Base-by-base conservation (phyloP, 2,329 filamentous ascomycete genomes). In the Ophiostoma triangulosporum region DNA sequence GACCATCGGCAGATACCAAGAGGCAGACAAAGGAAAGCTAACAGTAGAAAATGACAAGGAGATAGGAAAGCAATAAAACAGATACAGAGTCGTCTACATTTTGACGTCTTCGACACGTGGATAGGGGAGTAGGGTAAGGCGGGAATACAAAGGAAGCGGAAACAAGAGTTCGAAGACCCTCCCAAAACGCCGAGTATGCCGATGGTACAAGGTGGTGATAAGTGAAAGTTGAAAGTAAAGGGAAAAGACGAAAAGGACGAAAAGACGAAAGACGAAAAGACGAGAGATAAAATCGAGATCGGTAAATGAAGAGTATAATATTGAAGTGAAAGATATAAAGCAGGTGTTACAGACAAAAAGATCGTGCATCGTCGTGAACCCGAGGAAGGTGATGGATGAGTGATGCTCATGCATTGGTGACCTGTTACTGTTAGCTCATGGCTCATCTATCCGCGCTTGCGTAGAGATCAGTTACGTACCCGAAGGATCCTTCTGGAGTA, bases 401-500 rank as follows among this genome's bases (percentile, higher is more conserved):
- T 56, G 62, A 31, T 26, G 38, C 64, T 78, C 69, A 80, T 67
- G 76, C 77, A 62, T 80, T 80, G 68, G 76, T 80, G 56, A 80
- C 43, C 43, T 46, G 26, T 11, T n/a, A 7, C 7, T 43, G 36
- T 26, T 38, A 51, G 53, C 9, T 31, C n/a, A n/a, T n/a, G n/a
- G n/a, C n/a, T n/a, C n/a, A n/a, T n/a, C n/a, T n/a, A n/a, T n/a
- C n/a, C n/a, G n/a, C n/a, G n/a, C n/a, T n/a, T n/a, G n/a, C n/a
- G 22, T 24, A 20, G 32, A 15, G n/a, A 3, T 29, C 6, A 26
- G 22, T 12, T 22, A 33, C 79, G 60, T 77, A 95, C 91, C 81
- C 94, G 87, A 65, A 97, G 78, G 69, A 97, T 96, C 71, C 87
- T 86, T 71, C 91, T 82, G 58, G 91, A 96, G 72, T 95, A 97